Percentiles rank a stretch among this genome's conserved stretches.
Conservation (phyloP, 306 rosid species). For the Casuarina glauca region DNA sequence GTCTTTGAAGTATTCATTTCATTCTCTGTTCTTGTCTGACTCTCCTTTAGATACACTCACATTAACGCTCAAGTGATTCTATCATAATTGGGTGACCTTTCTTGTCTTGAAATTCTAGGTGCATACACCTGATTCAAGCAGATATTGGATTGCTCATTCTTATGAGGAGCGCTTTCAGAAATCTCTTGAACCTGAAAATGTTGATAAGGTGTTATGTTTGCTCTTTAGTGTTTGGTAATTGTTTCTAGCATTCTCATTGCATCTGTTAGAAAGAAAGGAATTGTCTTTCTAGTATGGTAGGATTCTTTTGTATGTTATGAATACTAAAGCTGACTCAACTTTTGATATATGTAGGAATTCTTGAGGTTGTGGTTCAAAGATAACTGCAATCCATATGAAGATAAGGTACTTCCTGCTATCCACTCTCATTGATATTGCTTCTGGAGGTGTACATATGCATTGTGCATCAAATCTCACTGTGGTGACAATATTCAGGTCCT, state of each 20-base stretch:
- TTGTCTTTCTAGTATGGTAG: not conserved
- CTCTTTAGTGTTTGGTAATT: slow-evolving; percentile 8
- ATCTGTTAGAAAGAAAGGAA: not conserved
- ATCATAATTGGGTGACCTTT: slow-evolving; percentile 12
- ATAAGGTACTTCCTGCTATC: slow-evolving; percentile 55
- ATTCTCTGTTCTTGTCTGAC: not conserved
- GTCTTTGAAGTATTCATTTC: slow-evolving; percentile 6
- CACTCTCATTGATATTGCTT: slow-evolving; percentile 10
- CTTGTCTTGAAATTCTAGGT: slow-evolving; percentile 49
- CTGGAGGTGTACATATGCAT: slow-evolving; percentile 6
- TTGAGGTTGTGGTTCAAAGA: slow-evolving; percentile 95
- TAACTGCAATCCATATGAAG: slow-evolving; percentile 92
- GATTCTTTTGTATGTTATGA: slow-evolving; percentile 5
- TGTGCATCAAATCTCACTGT: slow-evolving; percentile 28
- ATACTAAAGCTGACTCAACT: slow-evolving; percentile 22
- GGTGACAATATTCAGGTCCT: slow-evolving; percentile 63
- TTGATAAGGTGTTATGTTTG: slow-evolving; percentile 72
- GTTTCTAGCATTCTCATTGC: slow-evolving; percentile 5
- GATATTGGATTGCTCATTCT: slow-evolving; percentile 93
- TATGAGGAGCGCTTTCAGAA: slow-evolving; percentile 67
- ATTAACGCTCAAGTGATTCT: slow-evolving; percentile 7
- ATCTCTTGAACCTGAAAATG: slow-evolving; percentile 90
- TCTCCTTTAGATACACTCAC: not conserved
- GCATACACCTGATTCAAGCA: slow-evolving; percentile 97
- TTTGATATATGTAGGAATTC: slow-evolving; percentile 63